These are phyloP conservation scores for Solanum hybrid DNA, from an alignment of 305 asterid genomes.

Conservation along the genomic window DNA sequence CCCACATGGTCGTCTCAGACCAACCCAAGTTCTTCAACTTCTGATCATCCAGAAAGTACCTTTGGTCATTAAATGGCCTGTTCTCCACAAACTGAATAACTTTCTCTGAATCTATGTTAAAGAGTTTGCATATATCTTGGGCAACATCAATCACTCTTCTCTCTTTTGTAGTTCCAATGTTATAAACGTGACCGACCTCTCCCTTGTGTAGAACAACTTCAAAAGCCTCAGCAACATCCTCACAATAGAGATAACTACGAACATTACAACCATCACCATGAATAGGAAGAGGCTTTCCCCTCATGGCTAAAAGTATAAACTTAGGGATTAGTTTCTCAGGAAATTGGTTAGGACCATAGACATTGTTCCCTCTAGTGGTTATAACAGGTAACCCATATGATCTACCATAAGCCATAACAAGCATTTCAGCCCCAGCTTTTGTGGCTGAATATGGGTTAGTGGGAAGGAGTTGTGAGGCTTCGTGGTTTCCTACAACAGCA, in stretches of 20 bases:
- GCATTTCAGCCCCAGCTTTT: slow-evolving; percentile 86
- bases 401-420: slow-evolving; percentile 78
- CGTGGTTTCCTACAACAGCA: slow-evolving; percentile 74
- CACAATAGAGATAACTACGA: slow-evolving; percentile 58
- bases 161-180: slow-evolving; percentile 58
- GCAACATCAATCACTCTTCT: slow-evolving; percentile 59
- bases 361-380: slow-evolving; percentile 78
- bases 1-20: slow-evolving; percentile 52
- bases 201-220: slow-evolving; percentile 59
- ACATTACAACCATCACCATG: slow-evolving; percentile 65
- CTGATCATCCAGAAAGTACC: slow-evolving; percentile 61
- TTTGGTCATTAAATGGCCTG: slow-evolving; percentile 62
- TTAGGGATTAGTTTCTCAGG: slow-evolving; percentile 66
- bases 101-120: slow-evolving; percentile 42
- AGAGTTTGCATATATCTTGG: slow-evolving; percentile 38
- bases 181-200: slow-evolving; percentile 64
- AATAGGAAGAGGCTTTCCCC: slow-evolving; percentile 52
- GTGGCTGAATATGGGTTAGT: slow-evolving; percentile 80
- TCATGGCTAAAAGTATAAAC: slow-evolving; percentile 59
- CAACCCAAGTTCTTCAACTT: slow-evolving; percentile 59
- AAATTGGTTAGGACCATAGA: slow-evolving; percentile 63
- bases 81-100: slow-evolving; percentile 56
- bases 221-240: slow-evolving; percentile 72
- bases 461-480: slow-evolving; percentile 76
- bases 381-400: slow-evolving; percentile 79